Base-by-base conservation (phyloP, 345 rosid species). In the Tarenaya hassleriana region DNA sequence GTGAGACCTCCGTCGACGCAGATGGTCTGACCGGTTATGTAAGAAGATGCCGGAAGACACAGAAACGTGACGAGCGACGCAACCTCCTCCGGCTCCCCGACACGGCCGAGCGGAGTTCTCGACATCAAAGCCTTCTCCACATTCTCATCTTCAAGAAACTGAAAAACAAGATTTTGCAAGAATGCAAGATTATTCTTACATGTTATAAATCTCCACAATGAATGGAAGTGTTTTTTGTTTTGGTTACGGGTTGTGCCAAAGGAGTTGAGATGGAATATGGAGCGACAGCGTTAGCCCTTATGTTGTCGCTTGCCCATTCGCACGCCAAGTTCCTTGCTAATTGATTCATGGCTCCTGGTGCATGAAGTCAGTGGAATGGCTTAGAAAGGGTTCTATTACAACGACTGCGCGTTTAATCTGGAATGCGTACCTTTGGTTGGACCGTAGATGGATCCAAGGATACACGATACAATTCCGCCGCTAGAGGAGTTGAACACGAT, bases 221-320 rank as follows among this genome's bases (percentile, higher is more conserved):
- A n/a, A n/a, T n/a, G 33, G 29, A 4, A 37, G 12, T 18, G 29
- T 21, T 10, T 4, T 40, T 8, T 18, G 29, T 21, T 10, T 4
- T 40, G 8, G 7, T 48, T 50, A 61, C 66, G 34, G 52, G 0
- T 24, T 51, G 58, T 44, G 52, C 71, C 80, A 77, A 60, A 19
- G 82, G 67, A 34, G 84, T 81, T 24, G 5, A 40, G 50, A 68
- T 56, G 19, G 50, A 16, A 70, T 63, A 61, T 8, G 86, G 89
- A 1, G 86, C 76, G 11, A 79, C 76, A 17, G 67, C 49, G 17
- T 84, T 82, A 15, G 67, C 41, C 64, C 88, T 72, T 61, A 82
- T 80, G 10, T 64, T 69, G 52, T 82, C 88, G 12, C 55, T 78
- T 7, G 82, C 88, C 86, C 95, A 80, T 57, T 83, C 91, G 39